Evolutionary conservation across 2,329 filamentous ascomycete species (phyloP).

Genomic region (Diaporthe sp.): DNA sequence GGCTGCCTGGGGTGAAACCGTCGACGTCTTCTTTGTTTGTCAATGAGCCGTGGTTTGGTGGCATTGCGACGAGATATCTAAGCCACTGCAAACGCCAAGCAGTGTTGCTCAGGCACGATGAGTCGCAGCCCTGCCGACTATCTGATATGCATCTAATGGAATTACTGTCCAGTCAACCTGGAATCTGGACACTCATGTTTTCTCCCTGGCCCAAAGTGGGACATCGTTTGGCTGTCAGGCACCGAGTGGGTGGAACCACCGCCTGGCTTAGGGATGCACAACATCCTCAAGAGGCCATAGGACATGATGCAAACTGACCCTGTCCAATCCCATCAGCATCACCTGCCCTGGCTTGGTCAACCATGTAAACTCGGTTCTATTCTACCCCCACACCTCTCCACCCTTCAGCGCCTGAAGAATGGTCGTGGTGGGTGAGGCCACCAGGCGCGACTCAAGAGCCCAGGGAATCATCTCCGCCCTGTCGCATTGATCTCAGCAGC

Average conservation of each 20-base stretch:
- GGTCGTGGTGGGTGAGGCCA: background rate
- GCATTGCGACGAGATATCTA: background rate
- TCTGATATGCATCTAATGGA: background rate
- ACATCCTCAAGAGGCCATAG: background rate
- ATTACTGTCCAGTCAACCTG: background rate
- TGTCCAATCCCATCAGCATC: background rate
- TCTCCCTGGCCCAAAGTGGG: background rate
- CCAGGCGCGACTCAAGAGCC: conserved; percentile 1
- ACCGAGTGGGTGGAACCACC: background rate
- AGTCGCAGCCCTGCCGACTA: background rate
- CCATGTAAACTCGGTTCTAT: background rate
- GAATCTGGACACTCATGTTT: background rate
- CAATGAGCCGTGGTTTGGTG: background rate
- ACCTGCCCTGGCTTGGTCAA: background rate
- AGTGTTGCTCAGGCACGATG: background rate
- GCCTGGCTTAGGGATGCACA: background rate
- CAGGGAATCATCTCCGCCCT: background rate
- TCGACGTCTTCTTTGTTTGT: background rate
- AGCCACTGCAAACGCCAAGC: background rate
- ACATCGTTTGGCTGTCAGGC: background rate
- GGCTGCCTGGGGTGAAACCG: background rate
- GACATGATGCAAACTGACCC: background rate
- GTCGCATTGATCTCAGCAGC: background rate
- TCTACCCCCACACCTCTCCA: background rate
- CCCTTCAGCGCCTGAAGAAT: background rate